These are phyloP conservation scores for Fonsecaea erecta DNA, from an alignment of 2,329 filamentous ascomycete species.

Conservation along the genomic window DNA sequence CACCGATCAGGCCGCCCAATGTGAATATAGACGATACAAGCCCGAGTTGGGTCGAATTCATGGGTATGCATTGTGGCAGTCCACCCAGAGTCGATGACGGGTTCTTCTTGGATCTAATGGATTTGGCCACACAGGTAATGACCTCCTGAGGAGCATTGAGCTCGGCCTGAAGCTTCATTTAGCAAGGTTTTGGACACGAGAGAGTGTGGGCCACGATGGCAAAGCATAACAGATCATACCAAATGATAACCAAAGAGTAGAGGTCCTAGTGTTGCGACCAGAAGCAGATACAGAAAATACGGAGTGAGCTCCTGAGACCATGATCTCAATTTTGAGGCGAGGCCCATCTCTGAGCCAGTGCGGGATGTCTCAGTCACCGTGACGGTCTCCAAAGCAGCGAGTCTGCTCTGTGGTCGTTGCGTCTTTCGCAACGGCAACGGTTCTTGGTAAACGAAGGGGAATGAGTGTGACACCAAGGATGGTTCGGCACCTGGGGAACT, in stretches of 20 bases:
- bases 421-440: background rate
- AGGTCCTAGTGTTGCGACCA: constrained; percentile 79
- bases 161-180: constrained; percentile 67
- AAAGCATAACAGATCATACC: constrained; percentile 54
- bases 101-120: constrained; percentile 48
- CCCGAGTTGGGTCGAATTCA: constrained; percentile 81
- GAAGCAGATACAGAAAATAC: constrained; percentile 77
- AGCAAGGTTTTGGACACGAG: background rate
- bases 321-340: constrained; percentile 29
- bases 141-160: constrained; percentile 94
- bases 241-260: constrained; percentile 95
- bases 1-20: constrained; percentile 82
- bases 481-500: background rate
- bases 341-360: constrained; percentile 19
- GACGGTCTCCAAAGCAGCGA: background rate
- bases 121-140: constrained; percentile 77
- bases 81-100: constrained; percentile 65
- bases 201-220: background rate
- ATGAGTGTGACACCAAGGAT: background rate
- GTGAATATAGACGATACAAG: constrained; percentile 93
- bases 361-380: background rate
- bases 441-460: background rate
- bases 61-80: constrained; percentile 85
- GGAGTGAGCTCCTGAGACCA: constrained; percentile 43
- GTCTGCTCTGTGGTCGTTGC: background rate